Percentiles rank a stretch among this genome's conserved stretches.
phyloP scores from a whole-genome alignment of 805 yeast genomes.

The Torulaspora indica region DNA sequence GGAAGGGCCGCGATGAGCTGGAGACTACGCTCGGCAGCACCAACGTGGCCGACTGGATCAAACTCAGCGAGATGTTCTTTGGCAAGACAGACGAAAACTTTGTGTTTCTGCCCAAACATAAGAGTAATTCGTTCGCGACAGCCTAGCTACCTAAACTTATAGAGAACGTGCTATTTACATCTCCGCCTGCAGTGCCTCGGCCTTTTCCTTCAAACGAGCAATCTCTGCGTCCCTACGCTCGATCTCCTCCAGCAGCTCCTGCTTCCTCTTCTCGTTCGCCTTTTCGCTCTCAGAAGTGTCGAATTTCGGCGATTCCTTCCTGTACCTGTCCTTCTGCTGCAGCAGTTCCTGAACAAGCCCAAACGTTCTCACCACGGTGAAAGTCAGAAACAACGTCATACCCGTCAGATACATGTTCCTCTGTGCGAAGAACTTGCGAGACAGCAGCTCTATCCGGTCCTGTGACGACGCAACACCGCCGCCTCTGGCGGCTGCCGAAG shows the following conservation, averaged over 20 bases:
- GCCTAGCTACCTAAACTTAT: slow-evolving; percentile 39
- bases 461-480: slow-evolving; percentile 35
- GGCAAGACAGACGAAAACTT: slow-evolving; percentile 78
- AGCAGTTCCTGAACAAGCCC: slow-evolving; percentile 70
- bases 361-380: slow-evolving; percentile 81
- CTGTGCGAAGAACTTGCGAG: slow-evolving; percentile 91
- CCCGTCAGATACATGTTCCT: slow-evolving; percentile 96
- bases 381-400: slow-evolving; percentile 82
- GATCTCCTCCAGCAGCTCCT: slow-evolving; percentile 47
- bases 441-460: slow-evolving; percentile 79
- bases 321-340: slow-evolving; percentile 55
- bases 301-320: slow-evolving; percentile 17
- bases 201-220: slow-evolving; percentile 66
- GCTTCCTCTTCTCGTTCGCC: slow-evolving; percentile 18
- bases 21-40: slow-evolving; percentile 84
- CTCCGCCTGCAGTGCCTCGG: slow-evolving; percentile 61
- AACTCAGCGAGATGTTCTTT: slow-evolving; percentile 87
- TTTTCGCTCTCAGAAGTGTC: slow-evolving; percentile 13
- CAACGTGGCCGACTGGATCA: slow-evolving; percentile 93
- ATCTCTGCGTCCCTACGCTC: slow-evolving; percentile 61
- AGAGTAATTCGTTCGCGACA: slow-evolving; percentile 53
- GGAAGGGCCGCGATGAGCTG: slow-evolving; percentile 88
- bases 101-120: slow-evolving; percentile 87
- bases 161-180: slow-evolving; percentile 20
- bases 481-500: slow-evolving; percentile 24